Evolutionary conservation across 2,329 filamentous ascomycete genomes (phyloP).

Genomic region (Talaromyces sp.): DNA sequence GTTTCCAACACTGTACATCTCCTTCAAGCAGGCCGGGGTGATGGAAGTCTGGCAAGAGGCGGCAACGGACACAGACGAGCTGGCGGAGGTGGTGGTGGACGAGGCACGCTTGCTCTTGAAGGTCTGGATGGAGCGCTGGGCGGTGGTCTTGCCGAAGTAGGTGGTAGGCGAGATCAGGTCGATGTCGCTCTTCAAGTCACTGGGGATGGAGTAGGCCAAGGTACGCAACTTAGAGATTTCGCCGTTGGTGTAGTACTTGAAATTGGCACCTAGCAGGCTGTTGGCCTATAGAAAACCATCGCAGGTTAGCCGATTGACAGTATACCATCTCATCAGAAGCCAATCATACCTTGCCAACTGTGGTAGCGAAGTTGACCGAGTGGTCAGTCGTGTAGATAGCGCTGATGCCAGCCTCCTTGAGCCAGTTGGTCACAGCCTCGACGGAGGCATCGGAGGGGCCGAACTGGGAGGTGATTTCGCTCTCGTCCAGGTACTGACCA

Average conservation of each 20-base stretch:
- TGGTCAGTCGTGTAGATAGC: constrained; percentile 34
- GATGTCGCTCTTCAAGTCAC: constrained; percentile 34
- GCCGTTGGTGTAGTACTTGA: constrained; percentile 40
- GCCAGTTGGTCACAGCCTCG: constrained; percentile 36
- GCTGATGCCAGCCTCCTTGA: constrained; percentile 36
- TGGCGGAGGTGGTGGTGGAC: neutral
- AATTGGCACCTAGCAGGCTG: constrained; percentile 44
- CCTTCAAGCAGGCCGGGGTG: constrained; percentile 45
- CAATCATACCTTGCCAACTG: constrained; percentile 25
- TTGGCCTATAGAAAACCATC: constrained; percentile 22
- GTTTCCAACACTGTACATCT: constrained; percentile 45
- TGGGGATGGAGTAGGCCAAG: constrained; percentile 36
- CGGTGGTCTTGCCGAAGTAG: constrained; percentile 40
- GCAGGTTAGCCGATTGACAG: neutral
- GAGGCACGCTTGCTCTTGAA: constrained; percentile 9
- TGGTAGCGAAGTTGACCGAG: constrained; percentile 40
- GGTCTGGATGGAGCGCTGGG: neutral
- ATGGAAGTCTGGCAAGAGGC: constrained; percentile 29
- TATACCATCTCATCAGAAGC: neutral
- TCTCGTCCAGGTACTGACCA: constrained; percentile 44
- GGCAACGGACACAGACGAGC: constrained; percentile 15
- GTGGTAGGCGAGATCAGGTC: constrained; percentile 50
- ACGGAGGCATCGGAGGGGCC: constrained; percentile 30
- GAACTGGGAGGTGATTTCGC: constrained; percentile 41
- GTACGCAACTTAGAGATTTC: constrained; percentile 39